Percentiles rank a stretch among this genome's conserved stretches.
These are phyloP conservation scores for Mycena crocata DNA, from an alignment of 768 basidiomycete species.

Conservation along the genomic window DNA sequence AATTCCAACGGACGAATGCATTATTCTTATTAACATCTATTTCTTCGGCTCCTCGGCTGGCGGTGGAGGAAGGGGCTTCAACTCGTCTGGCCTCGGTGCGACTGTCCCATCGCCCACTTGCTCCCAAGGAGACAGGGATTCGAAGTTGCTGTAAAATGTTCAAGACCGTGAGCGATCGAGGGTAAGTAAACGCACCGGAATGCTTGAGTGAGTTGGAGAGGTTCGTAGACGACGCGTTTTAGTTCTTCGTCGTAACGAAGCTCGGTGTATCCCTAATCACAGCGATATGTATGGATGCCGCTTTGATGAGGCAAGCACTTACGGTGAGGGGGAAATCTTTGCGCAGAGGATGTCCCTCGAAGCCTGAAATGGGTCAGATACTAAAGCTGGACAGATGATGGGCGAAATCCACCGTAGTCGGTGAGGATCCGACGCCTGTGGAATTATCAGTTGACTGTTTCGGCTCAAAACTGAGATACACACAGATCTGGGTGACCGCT, in stretches of 20 bases:
- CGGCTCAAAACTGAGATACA: constrained; percentile 2
- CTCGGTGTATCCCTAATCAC: constrained; percentile 92
- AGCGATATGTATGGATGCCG: neutral
- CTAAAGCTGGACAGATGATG: constrained; percentile 1
- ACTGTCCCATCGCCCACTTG: constrained; percentile 79
- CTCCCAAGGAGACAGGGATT: constrained; percentile 94
- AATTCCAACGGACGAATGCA: constrained; percentile 14
- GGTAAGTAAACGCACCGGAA: constrained; percentile 78
- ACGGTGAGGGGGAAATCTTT: constrained; percentile 99
- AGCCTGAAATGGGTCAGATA: constrained; percentile 61
- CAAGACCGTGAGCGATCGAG: constrained; percentile 3
- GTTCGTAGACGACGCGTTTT: constrained; percentile 97
- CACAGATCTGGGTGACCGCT: constrained; percentile 95
- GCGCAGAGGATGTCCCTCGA: constrained; percentile 96
- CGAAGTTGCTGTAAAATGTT: constrained; percentile 82
- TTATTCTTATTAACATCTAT: constrained; percentile 50
- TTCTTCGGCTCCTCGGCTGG: constrained; percentile 87
- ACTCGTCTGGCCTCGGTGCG: constrained; percentile 69
- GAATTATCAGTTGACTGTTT: constrained; percentile 30
- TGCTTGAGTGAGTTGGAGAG: constrained; percentile 96
- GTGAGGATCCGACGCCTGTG: constrained; percentile 94
- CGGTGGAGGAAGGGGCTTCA: constrained; percentile 77
- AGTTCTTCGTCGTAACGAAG: constrained; percentile 97
- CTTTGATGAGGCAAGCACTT: constrained; percentile 38
- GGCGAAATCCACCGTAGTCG: constrained; percentile 80